A percentile compares a stretch with the other conserved stretches of the same genome.
Evolutionary conservation across 2,329 filamentous ascomycete species (phyloP).

Genomic region (Macroventuria anomochaeta): DNA sequence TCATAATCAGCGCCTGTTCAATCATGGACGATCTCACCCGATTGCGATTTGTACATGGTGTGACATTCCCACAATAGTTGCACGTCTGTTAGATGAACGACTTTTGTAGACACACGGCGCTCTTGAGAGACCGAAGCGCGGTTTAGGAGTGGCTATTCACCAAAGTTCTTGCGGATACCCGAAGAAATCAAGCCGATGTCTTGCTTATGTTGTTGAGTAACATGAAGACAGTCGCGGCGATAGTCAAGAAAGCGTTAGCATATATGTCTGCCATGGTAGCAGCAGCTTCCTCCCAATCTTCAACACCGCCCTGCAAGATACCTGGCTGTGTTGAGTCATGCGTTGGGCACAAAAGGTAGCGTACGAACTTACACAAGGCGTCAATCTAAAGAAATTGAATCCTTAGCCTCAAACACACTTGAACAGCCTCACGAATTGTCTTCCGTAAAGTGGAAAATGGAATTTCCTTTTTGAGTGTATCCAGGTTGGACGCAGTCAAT

Average conservation of each 20-base stretch:
- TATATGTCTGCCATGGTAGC: conserved; percentile 17
- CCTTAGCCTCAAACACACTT: neutral
- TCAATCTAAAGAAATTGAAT: neutral
- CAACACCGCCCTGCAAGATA: conserved; percentile 6
- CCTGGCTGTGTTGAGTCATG: neutral
- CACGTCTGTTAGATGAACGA: neutral
- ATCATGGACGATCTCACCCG: neutral
- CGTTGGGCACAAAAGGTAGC: no score
- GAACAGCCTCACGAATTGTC: neutral
- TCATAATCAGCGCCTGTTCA: neutral
- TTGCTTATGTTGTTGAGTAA: neutral
- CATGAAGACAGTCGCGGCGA: neutral
- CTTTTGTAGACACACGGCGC: neutral
- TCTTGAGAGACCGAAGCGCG: neutral
- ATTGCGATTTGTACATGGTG: neutral
- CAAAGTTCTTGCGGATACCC: neutral
- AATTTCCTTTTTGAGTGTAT: no score
- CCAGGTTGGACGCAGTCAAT: no score
- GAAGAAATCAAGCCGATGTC: no score
- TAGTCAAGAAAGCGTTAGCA: conserved; percentile 9
- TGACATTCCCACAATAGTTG: neutral
- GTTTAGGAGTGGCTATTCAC: neutral
- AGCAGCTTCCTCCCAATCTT: conserved; percentile 9
- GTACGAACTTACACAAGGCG: neutral
- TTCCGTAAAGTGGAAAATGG: no score